Base-by-base conservation (phyloP, 1,284 basidiomycete species). In the Leccinum pseudoinsigne region DNA sequence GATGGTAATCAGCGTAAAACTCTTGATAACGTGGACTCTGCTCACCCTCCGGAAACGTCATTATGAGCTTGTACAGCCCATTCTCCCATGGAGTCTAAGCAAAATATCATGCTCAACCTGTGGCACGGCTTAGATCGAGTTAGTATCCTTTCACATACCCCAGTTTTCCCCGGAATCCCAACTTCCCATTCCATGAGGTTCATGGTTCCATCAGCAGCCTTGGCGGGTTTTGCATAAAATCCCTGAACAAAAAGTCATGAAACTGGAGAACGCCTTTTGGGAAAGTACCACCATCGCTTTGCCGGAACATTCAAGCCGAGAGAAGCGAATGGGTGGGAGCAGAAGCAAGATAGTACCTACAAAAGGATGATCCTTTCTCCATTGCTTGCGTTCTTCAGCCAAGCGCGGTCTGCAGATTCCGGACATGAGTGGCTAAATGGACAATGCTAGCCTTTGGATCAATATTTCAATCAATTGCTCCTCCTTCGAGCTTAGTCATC, bases 111-210 rank as follows among this genome's bases (percentile, higher is more conserved):
- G 18, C 28, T 69, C 60, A 62, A 53, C 59, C 58, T 50, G 61
- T 58, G 64, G 68, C 67, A 68, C 61, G 66, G 64, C 62, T 65
- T 58, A 42, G 59, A 64, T 53, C 40, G 42, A 62, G 56, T 58
- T 57, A 58, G 59, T 45, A 57, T 62, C 54, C 50, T 14, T 54
- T 38, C 12, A 85, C 91, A 78, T 77, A 95, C 95, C 63, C 82
- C 83, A 56, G 81, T 66, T 78, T 95, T 96, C 36, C 94, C 94
- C 28, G 94, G 94, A 70, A 96, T 96, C 55, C 94, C 97, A 6
- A 97, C 95, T 76, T 99, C 97, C 97, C 97, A 99, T 72, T 93
- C 88, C 86, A 99, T 89, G 61, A 99, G 84, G 78, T 99, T 96
- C 84, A 98, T 89, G 4, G 95, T 93, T 34, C 96, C 95, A 79